These are phyloP conservation scores for Colletotrichum cordylinicola DNA, from an alignment of 2,329 filamentous ascomycete genomes.

Conservation along the genomic window DNA sequence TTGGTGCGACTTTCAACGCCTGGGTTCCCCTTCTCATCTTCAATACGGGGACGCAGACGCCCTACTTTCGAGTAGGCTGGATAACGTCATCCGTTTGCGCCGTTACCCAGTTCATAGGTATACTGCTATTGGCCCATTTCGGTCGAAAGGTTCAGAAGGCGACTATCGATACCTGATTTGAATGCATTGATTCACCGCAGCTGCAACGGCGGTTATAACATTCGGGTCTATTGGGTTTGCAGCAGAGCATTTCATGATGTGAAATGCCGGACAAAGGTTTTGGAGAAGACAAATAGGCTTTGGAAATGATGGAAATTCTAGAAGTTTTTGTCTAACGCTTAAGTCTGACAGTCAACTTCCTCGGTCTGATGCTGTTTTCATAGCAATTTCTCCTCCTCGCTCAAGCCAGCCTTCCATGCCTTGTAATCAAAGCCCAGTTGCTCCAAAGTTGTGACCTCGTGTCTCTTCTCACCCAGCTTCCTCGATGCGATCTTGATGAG, in stretches of 20 bases:
- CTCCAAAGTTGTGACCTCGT: conserved; percentile 37
- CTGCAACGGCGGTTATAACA: too few relatives aligned
- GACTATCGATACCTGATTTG: not conserved
- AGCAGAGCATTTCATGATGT: too few relatives aligned
- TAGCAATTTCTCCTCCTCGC: not conserved
- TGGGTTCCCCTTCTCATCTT: not conserved
- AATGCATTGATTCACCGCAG: not conserved
- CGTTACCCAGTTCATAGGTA: not conserved
- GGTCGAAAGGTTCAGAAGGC: not conserved
- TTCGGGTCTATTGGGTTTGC: too few relatives aligned
- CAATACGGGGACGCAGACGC: not conserved
- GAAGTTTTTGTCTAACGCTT: not conserved
- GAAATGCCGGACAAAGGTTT: not conserved
- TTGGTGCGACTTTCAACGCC: not conserved
- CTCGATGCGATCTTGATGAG: conserved; percentile 45
- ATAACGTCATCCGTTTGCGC: not conserved
- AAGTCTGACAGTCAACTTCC: not conserved
- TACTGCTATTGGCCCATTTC: not conserved
- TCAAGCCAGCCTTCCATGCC: conserved; percentile 28
- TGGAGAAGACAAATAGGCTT: accelerated
- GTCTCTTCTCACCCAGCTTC: conserved; percentile 37
- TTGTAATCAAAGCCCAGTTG: conserved; percentile 57
- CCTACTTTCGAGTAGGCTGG: not conserved
- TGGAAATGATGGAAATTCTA: accelerated
- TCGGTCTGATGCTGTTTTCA: not conserved